A percentile compares a stretch with the other conserved stretches of the same genome.
Evolutionary conservation across 192 early-diverging fungal species (phyloP).

Genomic region (Coemansia guatemalensis): DNA sequence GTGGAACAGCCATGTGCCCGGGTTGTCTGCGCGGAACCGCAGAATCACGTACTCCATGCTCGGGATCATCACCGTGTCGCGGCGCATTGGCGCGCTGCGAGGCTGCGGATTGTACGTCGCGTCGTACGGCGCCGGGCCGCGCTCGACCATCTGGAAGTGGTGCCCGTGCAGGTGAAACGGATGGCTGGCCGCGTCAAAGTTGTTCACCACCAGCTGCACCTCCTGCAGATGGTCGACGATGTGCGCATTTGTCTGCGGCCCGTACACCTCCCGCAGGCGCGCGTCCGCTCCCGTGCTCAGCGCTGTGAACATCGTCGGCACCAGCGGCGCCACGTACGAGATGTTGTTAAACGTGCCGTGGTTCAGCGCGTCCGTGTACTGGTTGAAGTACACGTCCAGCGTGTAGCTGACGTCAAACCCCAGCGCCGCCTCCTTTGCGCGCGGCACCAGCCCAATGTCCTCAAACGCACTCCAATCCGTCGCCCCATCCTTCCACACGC

Average conservation of each 20-base stretch:
- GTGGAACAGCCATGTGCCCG: slow-evolving; percentile 82
- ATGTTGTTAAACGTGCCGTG: slow-evolving; percentile 81
- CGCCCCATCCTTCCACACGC: slow-evolving; percentile 11
- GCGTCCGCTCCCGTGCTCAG: slow-evolving; percentile 57
- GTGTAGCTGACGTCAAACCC: slow-evolving; percentile 52
- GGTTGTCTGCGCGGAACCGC: slow-evolving; percentile 78
- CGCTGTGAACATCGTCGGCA: slow-evolving; percentile 69
- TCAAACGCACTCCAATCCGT: slow-evolving; percentile 55
- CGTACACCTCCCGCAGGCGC: slow-evolving; percentile 58
- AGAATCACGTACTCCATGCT: slow-evolving; percentile 66
- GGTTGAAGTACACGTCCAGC: slow-evolving; percentile 63
- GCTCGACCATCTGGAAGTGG: slow-evolving; percentile 74
- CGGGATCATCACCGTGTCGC: slow-evolving; percentile 77
- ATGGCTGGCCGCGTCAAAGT: slow-evolving; percentile 72
- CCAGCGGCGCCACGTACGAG: slow-evolving; percentile 62
- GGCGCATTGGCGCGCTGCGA: slow-evolving; percentile 58
- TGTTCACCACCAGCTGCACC: slow-evolving; percentile 72
- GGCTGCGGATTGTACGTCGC: slow-evolving; percentile 43
- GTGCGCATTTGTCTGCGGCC: slow-evolving; percentile 61
- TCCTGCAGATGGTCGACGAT: slow-evolving; percentile 65
- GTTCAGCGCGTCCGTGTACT: slow-evolving; percentile 72
- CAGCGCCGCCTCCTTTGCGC: slow-evolving; percentile 43
- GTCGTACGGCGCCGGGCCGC: slow-evolving; percentile 61
- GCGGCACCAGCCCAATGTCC: slow-evolving; percentile 59
- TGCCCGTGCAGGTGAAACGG: slow-evolving; percentile 86